Conservation (phyloP, 2,329 filamentous ascomycete species). For the Pyrenophora seminiperda region DNA sequence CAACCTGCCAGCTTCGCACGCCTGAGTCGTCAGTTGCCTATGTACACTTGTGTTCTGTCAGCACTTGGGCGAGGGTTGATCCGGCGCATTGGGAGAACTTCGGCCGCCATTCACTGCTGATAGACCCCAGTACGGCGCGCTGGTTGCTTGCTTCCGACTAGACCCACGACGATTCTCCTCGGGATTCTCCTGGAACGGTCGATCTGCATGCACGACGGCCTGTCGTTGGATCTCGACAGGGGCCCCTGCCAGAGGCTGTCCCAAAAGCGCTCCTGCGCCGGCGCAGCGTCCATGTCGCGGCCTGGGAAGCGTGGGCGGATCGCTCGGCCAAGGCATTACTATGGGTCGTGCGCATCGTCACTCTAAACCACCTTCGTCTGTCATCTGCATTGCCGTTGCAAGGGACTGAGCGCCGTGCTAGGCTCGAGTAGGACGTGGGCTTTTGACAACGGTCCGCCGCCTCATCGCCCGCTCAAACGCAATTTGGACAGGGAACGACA, state of each 20-base stretch:
- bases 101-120: constrained; percentile 5
- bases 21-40: constrained; percentile 10
- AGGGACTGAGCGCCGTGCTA: constrained; percentile 40
- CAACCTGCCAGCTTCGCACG: constrained; percentile 11
- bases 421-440: constrained; percentile 36
- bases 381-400: constrained; percentile 51
- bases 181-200: constrained; percentile 36
- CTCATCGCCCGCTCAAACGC: constrained; percentile 42
- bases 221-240: constrained; percentile 43
- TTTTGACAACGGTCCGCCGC: constrained; percentile 47
- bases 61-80: constrained; percentile 23
- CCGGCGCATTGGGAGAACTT: constrained; percentile 23
- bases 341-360: constrained; percentile 41
- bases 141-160: constrained; percentile 36
- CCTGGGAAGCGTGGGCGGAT: constrained; percentile 44
- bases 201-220: constrained; percentile 51
- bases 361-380: constrained; percentile 37
- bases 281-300: constrained; percentile 45
- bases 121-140: constrained; percentile 12
- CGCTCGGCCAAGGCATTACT: constrained; percentile 43
- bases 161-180: constrained; percentile 24
- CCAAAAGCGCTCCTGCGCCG: constrained; percentile 48
- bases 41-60: constrained; percentile 8
- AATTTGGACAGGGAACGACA: constrained; percentile 45
- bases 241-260: constrained; percentile 35